These are phyloP conservation scores for Aspergillaceae sp. DNA, from an alignment of 2,329 filamentous ascomycete genomes.

Conservation along the genomic window DNA sequence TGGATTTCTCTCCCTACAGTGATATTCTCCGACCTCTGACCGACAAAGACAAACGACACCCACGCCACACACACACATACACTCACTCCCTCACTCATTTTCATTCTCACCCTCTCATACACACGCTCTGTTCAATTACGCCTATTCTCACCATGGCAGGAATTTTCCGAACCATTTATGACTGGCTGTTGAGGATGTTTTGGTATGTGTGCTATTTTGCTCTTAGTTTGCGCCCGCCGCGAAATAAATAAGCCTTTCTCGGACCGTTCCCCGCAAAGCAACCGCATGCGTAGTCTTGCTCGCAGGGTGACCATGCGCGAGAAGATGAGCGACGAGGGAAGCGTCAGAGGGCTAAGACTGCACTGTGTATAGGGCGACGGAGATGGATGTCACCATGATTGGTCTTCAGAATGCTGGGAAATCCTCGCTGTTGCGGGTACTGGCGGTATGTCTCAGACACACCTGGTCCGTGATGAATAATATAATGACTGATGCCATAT, in stretches of 20 bases:
- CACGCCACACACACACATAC: background rate
- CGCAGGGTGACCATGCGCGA: no score
- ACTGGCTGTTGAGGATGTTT: conserved; percentile 96
- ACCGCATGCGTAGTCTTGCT: background rate
- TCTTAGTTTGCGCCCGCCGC: conserved; percentile 14
- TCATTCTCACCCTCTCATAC: no score
- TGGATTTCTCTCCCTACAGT: background rate
- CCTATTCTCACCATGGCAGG: conserved; percentile 61
- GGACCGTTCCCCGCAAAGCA: conserved; percentile 27
- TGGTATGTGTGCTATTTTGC: conserved; percentile 56
- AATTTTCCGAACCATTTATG: conserved; percentile 89
- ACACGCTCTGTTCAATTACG: no score
- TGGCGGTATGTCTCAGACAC: conserved; percentile 63
- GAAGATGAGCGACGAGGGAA: background rate
- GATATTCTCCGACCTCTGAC: background rate
- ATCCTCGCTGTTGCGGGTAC: conserved; percentile 83
- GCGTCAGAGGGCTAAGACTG: conserved; percentile 6
- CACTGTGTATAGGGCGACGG: conserved; percentile 64
- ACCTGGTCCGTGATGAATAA: conserved; percentile 5
- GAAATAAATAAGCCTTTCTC: conserved; percentile 12
- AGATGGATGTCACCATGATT: conserved; percentile 99
- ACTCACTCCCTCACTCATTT: no score
- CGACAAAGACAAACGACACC: background rate
- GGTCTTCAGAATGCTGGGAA: conserved; percentile 97
- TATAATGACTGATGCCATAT: conserved; percentile 9